Conservation (phyloP, 78 protist species). For the Dictyostelium purpureum region DNA sequence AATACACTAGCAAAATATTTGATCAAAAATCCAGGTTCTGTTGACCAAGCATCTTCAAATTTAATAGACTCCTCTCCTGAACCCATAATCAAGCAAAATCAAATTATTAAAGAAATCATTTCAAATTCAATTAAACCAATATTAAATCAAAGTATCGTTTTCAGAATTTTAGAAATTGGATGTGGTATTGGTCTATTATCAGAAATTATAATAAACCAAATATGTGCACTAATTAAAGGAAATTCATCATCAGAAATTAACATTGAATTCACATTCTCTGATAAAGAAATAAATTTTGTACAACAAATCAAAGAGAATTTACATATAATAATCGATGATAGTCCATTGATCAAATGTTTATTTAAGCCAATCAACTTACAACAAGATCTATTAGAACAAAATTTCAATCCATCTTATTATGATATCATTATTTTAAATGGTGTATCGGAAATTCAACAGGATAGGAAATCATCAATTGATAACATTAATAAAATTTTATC, state of each 20-base stretch:
- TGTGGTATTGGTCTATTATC: conserved; percentile 10
- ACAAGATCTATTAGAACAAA: not conserved
- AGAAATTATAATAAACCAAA: not conserved
- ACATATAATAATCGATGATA: too few species aligned
- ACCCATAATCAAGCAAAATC: not conserved
- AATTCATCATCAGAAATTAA: not conserved
- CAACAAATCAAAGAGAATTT: too few species aligned
- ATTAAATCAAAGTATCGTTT: not conserved
- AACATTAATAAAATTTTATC: too few species aligned
- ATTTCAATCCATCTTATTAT: not conserved
- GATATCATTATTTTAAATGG: not conserved
- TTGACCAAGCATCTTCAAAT: too few species aligned
- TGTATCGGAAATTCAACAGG: not conserved
- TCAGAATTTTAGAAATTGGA: conserved; percentile 24
- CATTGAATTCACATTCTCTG: not conserved
- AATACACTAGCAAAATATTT: too few species aligned
- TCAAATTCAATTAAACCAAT: not conserved
- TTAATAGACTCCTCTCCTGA: too few species aligned
- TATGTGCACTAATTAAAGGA: not conserved
- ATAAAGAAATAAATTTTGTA: too few species aligned
- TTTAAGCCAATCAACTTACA: not conserved
- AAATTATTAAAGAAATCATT: not conserved
- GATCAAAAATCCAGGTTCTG: too few species aligned
- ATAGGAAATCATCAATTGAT: not conserved
- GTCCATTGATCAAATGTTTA: too few species aligned